Evolutionary conservation across 2,329 filamentous ascomycete species (phyloP), one percentile per base, ranked within the genome.

Genomic region (Hymenotorrendiella dingleyae): DNA sequence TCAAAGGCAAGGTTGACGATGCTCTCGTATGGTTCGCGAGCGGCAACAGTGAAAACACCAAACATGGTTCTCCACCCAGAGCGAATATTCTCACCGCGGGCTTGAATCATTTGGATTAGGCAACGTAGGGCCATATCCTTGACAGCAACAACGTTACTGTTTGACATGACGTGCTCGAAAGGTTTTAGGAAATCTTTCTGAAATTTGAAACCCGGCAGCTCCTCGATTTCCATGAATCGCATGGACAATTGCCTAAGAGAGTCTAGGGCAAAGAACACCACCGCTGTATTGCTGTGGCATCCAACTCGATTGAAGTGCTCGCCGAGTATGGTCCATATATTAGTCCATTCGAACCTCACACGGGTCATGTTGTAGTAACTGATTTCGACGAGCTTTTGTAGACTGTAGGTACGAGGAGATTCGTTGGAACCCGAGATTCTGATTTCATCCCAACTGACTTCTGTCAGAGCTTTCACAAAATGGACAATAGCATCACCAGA

Each of bases 31-130:
- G 86, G 87, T 60, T 97, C 94, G 48, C 84, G 77, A 14, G 94
- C 93, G 21, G 94, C 93, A 27, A 97, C 89, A 1, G 91, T 96
- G 61, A 98, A 98, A 22, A 96, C 91, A 4, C 91, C 93, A 65
- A 99, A 97, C 91, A 99, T 98, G 16, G 94, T 97, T 61, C 93
- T 84, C 93, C 93, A 99, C 4, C 93, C 93, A 28, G 90, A 96
- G 40, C 91, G 83, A 59, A 99, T 98, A 55, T 97, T 97, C 64
- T 96, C 86, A 5, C 94, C 94, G 45, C 87, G 78, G 23, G 91
- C 90, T 67, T 98, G 93, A 36, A 98, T 95, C 94, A 99, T 98
- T 65, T 99, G 94, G 43, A 96, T 94, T 48, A 99, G 71, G 61
- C 94, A 99, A 32, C 91, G 81, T 19, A 99, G 70, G 34, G 95